phyloP scores from a whole-genome alignment of 106 monocot species.

The Dioscorea zingiberensis region DNA sequence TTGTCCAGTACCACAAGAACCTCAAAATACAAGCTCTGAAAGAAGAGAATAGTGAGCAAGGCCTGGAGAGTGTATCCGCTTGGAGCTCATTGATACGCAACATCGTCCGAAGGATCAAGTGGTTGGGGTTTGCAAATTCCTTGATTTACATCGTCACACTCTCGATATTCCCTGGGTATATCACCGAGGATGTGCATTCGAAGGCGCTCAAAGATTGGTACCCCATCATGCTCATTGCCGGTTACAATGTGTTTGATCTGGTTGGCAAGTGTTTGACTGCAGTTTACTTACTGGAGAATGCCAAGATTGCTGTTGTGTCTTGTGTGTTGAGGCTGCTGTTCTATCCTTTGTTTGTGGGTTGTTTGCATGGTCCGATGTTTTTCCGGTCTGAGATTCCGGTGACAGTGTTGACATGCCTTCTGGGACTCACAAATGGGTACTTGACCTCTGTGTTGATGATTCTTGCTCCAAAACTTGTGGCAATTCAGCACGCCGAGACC shows the following conservation, averaged over 20 bases:
- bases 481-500: slow-evolving; percentile 1
- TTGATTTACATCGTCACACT: slow-evolving; percentile 6
- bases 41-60: slow-evolving; percentile 4
- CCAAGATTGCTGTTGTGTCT: neutral
- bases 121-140: neutral
- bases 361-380: slow-evolving; percentile 2
- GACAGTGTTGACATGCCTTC: slow-evolving; percentile 1
- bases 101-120: neutral
- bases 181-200: slow-evolving; percentile 12
- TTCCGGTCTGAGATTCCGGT: slow-evolving; percentile 2
- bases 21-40: slow-evolving; percentile 1
- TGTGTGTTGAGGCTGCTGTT: slow-evolving; percentile 6
- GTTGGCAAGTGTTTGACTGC: slow-evolving; percentile 5
- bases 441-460: slow-evolving; percentile 10
- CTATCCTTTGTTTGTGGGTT: slow-evolving; percentile 1
- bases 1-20: slow-evolving; percentile 4
- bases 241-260: slow-evolving; percentile 6
- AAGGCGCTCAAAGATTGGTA: slow-evolving; percentile 6
- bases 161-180: slow-evolving; percentile 9
- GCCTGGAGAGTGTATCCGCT: neutral
- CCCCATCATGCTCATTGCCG: slow-evolving; percentile 4
- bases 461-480: slow-evolving; percentile 1
- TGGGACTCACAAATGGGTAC: slow-evolving; percentile 9
- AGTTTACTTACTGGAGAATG: neutral
- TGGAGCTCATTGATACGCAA: slow-evolving; percentile 1